Conservation (phyloP, 768 basidiomycete species). For the Sporobolomyces phaffii region DNA sequence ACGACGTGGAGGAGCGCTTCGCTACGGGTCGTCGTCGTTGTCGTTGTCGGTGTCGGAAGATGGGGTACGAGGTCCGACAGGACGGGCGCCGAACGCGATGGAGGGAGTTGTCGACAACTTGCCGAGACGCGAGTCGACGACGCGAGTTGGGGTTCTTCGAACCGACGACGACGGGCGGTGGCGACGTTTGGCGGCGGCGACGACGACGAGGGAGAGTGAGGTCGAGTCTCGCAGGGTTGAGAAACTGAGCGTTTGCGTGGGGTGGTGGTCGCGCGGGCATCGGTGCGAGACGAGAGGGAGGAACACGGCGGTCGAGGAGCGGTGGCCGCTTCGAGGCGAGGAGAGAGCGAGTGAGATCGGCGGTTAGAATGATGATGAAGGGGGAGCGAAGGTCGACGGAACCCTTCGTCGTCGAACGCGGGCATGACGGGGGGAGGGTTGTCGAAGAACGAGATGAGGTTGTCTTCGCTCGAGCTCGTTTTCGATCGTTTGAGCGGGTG, state of each 20-base stretch:
- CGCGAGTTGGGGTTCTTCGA: no score
- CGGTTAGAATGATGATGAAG: no score
- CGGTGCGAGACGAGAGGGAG: neutral
- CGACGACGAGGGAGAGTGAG: no score
- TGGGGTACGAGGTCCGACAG: neutral
- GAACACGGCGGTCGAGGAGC: neutral
- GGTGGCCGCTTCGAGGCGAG: neutral
- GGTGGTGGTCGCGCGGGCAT: no score
- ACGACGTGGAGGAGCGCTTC: constrained; percentile 18
- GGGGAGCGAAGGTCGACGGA: constrained; percentile 2
- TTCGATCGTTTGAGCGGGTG: neutral
- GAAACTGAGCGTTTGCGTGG: constrained; percentile 5
- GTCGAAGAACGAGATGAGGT: constrained; percentile 18
- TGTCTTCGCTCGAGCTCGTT: neutral
- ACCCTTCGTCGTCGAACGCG: constrained; percentile 1
- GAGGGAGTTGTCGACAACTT: neutral
- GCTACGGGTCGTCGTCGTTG: neutral
- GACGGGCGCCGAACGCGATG: neutral
- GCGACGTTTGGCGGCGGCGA: no score
- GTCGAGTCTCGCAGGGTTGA: neutral
- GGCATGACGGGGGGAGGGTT: constrained; percentile 5
- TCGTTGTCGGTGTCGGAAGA: neutral
- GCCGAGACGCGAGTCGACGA: no score
- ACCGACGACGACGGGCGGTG: no score
- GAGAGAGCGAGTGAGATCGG: constrained; percentile 3